These are phyloP conservation scores for Dipodascus geniculatus DNA, from an alignment of 805 yeast species.

Conservation along the genomic window DNA sequence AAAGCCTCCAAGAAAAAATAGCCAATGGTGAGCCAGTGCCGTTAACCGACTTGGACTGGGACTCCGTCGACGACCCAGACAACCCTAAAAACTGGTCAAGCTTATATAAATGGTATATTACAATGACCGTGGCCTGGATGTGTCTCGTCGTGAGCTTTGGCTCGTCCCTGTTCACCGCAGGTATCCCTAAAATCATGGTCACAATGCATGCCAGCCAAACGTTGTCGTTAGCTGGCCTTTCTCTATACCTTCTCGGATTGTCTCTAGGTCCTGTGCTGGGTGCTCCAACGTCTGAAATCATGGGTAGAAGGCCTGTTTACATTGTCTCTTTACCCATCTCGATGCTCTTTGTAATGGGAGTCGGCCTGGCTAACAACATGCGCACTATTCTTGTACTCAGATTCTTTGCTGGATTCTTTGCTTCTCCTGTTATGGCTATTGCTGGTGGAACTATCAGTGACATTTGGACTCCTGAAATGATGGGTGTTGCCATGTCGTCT, in stretches of 20 bases:
- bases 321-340: slow-evolving; percentile 20
- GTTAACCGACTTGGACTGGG: slow-evolving; percentile 1
- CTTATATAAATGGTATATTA: slow-evolving; percentile 25
- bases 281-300: slow-evolving; percentile 80
- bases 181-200: slow-evolving; percentile 40
- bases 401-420: slow-evolving; percentile 14
- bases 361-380: slow-evolving; percentile 32
- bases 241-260: slow-evolving; percentile 82
- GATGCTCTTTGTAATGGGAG: slow-evolving; percentile 13
- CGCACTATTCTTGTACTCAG: slow-evolving; percentile 33
- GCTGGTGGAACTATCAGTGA: slow-evolving; percentile 91
- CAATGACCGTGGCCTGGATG: slow-evolving; percentile 45
- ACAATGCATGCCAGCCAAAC: slow-evolving; percentile 26
- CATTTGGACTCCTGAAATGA: slow-evolving; percentile 64
- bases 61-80: slow-evolving; percentile 52
- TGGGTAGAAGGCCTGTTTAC: slow-evolving; percentile 47
- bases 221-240: slow-evolving; percentile 38
- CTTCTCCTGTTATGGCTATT: slow-evolving; percentile 70
- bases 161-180: slow-evolving; percentile 31
- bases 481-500: slow-evolving; percentile 84
- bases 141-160: slow-evolving; percentile 49
- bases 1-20: not conserved
- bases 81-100: slow-evolving; percentile 50
- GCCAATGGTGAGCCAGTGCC: not conserved
- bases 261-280: slow-evolving; percentile 78